Conservation (phyloP, 345 rosid species). For the Brassica cretica region DNA sequence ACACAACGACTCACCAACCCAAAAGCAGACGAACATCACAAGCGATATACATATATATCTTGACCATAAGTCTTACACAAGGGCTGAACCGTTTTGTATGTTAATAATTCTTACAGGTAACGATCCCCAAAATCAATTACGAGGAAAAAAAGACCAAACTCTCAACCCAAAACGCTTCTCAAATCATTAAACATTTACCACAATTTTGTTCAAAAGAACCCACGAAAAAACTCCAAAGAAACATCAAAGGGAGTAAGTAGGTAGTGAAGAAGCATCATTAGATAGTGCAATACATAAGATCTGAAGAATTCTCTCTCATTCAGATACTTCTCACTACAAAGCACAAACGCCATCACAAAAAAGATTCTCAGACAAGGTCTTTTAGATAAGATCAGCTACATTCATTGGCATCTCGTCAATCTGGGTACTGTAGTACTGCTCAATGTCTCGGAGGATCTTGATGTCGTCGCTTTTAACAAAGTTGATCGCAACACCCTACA, state of each 20-base stretch:
- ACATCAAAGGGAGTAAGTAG: conserved; percentile 16
- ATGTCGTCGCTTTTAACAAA: conserved; percentile 86
- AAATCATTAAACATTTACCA: conserved; percentile 36
- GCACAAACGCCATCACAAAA: conserved; percentile 19
- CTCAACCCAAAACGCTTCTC: conserved; percentile 5
- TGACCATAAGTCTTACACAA: background rate
- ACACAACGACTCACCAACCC: background rate
- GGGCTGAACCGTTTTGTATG: background rate
- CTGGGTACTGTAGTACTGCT: conserved; percentile 94
- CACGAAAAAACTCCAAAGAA: conserved; percentile 25
- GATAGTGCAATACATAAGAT: conserved; percentile 22
- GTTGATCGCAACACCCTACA: conserved; percentile 90
- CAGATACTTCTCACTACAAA: conserved; percentile 25
- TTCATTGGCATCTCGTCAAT: conserved; percentile 96
- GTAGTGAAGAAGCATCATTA: conserved; percentile 3
- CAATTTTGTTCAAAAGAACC: conserved; percentile 25
- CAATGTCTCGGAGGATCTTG: conserved; percentile 84
- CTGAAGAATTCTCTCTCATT: conserved; percentile 22
- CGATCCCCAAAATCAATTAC: conserved; percentile 3
- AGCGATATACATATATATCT: background rate
- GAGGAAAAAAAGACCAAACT: background rate
- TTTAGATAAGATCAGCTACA: conserved; percentile 76
- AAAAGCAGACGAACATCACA: background rate
- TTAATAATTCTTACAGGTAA: conserved; percentile 13
- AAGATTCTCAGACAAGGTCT: background rate